phyloP scores from a whole-genome alignment of 192 early-diverging fungal species.

The Ambispora gerdemannii region DNA sequence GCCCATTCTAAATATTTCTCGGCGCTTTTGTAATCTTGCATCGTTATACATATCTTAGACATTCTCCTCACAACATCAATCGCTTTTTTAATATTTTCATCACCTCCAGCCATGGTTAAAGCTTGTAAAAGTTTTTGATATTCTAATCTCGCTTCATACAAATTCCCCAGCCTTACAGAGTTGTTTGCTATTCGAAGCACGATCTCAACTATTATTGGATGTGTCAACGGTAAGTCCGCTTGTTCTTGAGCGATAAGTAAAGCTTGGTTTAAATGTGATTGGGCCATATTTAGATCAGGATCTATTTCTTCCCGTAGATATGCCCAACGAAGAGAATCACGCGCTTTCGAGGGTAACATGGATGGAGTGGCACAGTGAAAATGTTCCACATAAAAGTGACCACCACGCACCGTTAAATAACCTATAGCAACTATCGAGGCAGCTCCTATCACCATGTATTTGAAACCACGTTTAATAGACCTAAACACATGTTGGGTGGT shows the following conservation, averaged over 20 bases:
- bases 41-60: slow-evolving; percentile 36
- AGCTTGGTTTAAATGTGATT: slow-evolving; percentile 43
- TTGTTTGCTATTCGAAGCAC: slow-evolving; percentile 31
- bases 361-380: slow-evolving; percentile 44
- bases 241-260: slow-evolving; percentile 30
- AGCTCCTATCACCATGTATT: slow-evolving; percentile 33
- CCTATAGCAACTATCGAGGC: slow-evolving; percentile 36
- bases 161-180: slow-evolving; percentile 35
- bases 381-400: slow-evolving; percentile 54
- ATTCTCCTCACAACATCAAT: slow-evolving; percentile 38
- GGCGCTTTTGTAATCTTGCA: slow-evolving; percentile 37
- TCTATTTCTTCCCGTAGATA: slow-evolving; percentile 53
- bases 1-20: slow-evolving; percentile 51
- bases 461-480: no score
- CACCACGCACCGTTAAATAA: slow-evolving; percentile 40
- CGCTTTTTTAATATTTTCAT: slow-evolving; percentile 35
- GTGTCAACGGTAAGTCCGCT: slow-evolving; percentile 25
- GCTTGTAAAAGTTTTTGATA: slow-evolving; percentile 36
- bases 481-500: no score
- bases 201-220: slow-evolving; percentile 28
- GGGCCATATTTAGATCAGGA: slow-evolving; percentile 44
- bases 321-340: slow-evolving; percentile 50
- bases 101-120: slow-evolving; percentile 39
- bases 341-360: slow-evolving; percentile 36
- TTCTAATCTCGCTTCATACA: slow-evolving; percentile 38